Conservation (phyloP, 306 rosid species). For the Nissolia schottii region DNA sequence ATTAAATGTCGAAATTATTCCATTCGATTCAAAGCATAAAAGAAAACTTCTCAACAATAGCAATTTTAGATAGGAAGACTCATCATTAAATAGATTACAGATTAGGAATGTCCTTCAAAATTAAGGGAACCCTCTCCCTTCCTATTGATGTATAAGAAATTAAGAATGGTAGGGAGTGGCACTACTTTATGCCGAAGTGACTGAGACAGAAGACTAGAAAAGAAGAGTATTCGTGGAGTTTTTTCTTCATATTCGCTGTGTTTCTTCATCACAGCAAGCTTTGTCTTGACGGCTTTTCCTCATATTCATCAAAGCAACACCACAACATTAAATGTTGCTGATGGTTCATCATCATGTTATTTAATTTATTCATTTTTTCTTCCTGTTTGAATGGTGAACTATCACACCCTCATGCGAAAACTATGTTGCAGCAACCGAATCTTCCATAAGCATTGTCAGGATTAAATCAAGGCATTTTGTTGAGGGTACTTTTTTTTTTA, state of each 20-base stretch:
- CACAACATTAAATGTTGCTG: slow-evolving; percentile 8
- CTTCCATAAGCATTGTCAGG: not conserved
- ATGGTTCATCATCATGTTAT: not conserved
- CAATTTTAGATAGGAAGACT: not conserved
- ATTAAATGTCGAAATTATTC: too few species aligned
- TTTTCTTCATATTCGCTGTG: slow-evolving; percentile 9
- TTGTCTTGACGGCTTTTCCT: slow-evolving; percentile 23
- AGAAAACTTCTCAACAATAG: not conserved
- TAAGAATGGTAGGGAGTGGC: not conserved
- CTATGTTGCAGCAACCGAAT: slow-evolving; percentile 34
- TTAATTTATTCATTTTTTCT: not conserved
- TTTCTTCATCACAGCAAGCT: slow-evolving; percentile 18
- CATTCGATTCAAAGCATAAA: not conserved
- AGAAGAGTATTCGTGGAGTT: not conserved
- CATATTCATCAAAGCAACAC: not conserved
- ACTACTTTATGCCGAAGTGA: slow-evolving; percentile 21
- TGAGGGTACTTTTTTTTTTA: not conserved
- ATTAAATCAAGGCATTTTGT: not conserved
- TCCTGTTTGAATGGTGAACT: slow-evolving; percentile 19
- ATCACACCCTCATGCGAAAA: slow-evolving; percentile 32
- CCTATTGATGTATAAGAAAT: not conserved
- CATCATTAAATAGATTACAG: not conserved
- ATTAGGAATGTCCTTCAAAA: not conserved
- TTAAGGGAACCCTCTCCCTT: not conserved
- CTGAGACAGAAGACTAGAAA: slow-evolving; percentile 21